Percentiles rank a stretch among this genome's conserved stretches.
Evolutionary conservation across 306 rosid genomes (phyloP).

Genomic region (Casuarina equisetifolia): DNA sequence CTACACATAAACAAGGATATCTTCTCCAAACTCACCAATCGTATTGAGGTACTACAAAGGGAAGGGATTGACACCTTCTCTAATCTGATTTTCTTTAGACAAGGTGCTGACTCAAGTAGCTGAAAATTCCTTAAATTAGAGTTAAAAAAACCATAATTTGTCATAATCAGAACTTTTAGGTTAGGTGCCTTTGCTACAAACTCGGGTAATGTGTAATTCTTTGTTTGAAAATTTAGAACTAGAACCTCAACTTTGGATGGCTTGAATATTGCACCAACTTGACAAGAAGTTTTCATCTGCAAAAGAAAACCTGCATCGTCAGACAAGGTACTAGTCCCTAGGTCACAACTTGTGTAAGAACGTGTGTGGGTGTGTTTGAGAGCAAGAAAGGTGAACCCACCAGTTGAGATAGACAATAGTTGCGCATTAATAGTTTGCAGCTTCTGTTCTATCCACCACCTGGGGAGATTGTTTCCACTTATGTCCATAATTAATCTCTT

Average conservation of each 20-base stretch:
- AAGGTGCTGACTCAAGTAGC: slow-evolving; percentile 28
- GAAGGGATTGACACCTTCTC: slow-evolving; percentile 35
- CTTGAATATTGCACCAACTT: slow-evolving; percentile 47
- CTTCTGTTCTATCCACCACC: slow-evolving; percentile 49
- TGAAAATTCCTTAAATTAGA: slow-evolving; percentile 37
- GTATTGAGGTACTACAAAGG: not conserved
- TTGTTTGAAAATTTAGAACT: slow-evolving; percentile 46
- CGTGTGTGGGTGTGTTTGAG: not conserved
- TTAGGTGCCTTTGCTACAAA: slow-evolving; percentile 41
- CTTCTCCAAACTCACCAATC: slow-evolving; percentile 26
- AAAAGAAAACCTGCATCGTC: slow-evolving; percentile 17
- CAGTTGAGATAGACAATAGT: slow-evolving; percentile 62
- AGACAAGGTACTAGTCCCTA: not conserved
- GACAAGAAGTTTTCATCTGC: slow-evolving; percentile 54
- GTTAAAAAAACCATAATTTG: slow-evolving; percentile 35
- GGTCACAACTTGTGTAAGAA: slow-evolving; percentile 1
- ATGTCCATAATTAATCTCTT: slow-evolving; percentile 48
- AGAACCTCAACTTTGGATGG: slow-evolving; percentile 57
- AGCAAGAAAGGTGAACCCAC: slow-evolving; percentile 37
- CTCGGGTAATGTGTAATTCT: slow-evolving; percentile 45
- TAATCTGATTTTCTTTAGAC: slow-evolving; percentile 54
- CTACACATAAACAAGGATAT: slow-evolving; percentile 37
- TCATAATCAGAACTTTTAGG: slow-evolving; percentile 51
- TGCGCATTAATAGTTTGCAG: slow-evolving; percentile 33
- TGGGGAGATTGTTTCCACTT: slow-evolving; percentile 40